These are phyloP conservation scores for Cyberlindnera nakhonratchasimensis DNA, from an alignment of 805 yeast species.

Conservation along the genomic window DNA sequence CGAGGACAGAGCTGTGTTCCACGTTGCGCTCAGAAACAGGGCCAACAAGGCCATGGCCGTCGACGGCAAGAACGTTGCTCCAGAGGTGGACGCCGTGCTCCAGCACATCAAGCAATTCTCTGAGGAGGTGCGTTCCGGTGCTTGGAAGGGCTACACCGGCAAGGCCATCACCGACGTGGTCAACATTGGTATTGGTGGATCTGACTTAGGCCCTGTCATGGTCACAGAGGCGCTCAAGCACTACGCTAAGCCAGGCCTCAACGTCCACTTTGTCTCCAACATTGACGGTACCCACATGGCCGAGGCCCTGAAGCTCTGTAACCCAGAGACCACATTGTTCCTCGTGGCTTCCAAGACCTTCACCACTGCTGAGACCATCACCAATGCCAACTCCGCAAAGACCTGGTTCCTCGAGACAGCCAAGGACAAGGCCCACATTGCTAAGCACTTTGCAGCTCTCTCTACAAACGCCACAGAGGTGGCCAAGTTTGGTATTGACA, in stretches of 20 bases:
- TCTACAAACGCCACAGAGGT: conserved; percentile 93
- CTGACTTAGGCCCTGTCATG: conserved; percentile 99
- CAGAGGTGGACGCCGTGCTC: conserved; percentile 88
- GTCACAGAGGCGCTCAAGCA: conserved; percentile 97
- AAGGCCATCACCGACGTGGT: conserved; percentile 90
- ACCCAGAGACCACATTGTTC: conserved; percentile 91
- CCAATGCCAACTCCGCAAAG: conserved; percentile 95
- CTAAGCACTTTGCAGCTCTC: conserved; percentile 96
- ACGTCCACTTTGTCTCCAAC: conserved; percentile 93
- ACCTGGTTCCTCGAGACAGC: conserved; percentile 83
- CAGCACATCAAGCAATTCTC: conserved; percentile 97
- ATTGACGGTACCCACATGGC: conserved; percentile 98
- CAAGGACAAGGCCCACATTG: conserved; percentile 66
- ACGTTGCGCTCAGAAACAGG: conserved; percentile 94
- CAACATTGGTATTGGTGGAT: conserved; percentile 98
- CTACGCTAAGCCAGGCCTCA: conserved; percentile 69
- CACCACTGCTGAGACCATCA: conserved; percentile 97
- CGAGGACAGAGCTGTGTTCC: conserved; percentile 96
- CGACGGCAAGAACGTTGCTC: conserved; percentile 85
- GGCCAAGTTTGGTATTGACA: conserved; percentile 92
- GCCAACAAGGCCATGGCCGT: conserved; percentile 79
- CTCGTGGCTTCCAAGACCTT: conserved; percentile 95
- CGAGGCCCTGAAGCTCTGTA: conserved; percentile 71
- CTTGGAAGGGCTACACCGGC: conserved; percentile 97
- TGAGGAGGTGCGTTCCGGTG: conserved; percentile 84